Evolutionary conservation across 2,329 filamentous ascomycete genomes (phyloP).

Genomic region (Hypoxylon sp.): DNA sequence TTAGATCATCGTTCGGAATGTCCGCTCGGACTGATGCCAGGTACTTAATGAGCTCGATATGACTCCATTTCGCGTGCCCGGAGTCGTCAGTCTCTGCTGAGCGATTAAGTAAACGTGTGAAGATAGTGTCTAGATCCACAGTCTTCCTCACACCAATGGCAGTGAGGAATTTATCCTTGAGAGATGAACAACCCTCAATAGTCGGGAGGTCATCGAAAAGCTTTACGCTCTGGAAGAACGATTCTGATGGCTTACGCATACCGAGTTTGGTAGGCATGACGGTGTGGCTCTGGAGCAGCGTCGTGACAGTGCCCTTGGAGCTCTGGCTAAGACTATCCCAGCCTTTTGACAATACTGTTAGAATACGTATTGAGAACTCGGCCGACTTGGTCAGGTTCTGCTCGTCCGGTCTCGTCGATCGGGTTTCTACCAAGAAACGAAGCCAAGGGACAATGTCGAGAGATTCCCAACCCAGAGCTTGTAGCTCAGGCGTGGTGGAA

Average conservation of each 20-base stretch:
- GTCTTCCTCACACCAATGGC: conserved; percentile 93
- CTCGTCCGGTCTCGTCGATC: conserved; percentile 64
- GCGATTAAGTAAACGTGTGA: conserved; percentile 78
- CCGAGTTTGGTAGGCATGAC: conserved; percentile 91
- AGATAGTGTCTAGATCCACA: conserved; percentile 92
- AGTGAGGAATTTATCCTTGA: conserved; percentile 90
- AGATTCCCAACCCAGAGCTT: conserved; percentile 85
- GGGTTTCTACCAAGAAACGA: conserved; percentile 76
- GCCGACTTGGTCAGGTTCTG: conserved; percentile 76
- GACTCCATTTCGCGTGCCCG: conserved; percentile 77
- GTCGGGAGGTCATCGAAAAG: conserved; percentile 93
- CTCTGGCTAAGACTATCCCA: conserved; percentile 81
- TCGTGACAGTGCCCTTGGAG: conserved; percentile 71
- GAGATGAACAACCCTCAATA: conserved; percentile 75
- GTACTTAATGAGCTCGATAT: conserved; percentile 94
- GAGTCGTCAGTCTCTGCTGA: conserved; percentile 59
- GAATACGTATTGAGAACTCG: conserved; percentile 77
- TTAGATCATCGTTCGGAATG: conserved; percentile 83
- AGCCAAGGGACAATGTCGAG: conserved; percentile 88
- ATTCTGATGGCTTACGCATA: conserved; percentile 84
- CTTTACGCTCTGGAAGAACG: conserved; percentile 93
- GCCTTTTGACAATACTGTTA: conserved; percentile 83
- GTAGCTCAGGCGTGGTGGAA: conserved; percentile 72
- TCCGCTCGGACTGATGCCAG: conserved; percentile 88
- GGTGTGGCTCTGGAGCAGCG: conserved; percentile 70